Conservation (phyloP, 345 rosid genomes). For the Eucalyptus regnans region DNA sequence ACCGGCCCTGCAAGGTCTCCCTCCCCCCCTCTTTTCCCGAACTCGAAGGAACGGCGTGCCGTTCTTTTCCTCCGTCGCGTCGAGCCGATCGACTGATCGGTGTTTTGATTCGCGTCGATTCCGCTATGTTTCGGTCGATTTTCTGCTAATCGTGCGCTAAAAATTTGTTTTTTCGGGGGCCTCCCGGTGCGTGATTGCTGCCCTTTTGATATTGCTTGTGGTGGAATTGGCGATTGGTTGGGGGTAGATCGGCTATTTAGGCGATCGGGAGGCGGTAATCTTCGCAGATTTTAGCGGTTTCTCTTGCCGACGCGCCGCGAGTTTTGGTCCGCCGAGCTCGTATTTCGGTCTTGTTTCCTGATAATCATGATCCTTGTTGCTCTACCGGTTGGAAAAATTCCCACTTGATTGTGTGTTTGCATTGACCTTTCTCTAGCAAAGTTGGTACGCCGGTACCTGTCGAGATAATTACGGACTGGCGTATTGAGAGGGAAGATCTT, state of each 20-base stretch:
- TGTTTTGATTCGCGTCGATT: background rate
- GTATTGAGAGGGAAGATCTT: background rate
- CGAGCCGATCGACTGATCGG: background rate
- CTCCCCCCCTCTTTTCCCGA: background rate
- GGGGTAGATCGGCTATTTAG: background rate
- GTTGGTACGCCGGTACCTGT: background rate
- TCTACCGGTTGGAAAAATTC: background rate
- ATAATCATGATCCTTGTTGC: background rate
- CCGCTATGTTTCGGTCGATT: background rate
- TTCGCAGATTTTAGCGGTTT: background rate
- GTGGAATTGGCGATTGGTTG: background rate
- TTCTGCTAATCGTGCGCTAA: background rate
- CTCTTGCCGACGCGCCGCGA: background rate
- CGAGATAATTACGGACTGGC: background rate
- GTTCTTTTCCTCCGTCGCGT: background rate
- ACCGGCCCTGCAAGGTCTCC: constrained; percentile 26
- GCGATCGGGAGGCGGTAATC: background rate
- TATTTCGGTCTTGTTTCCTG: background rate
- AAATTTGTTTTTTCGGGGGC: background rate
- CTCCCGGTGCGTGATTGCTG: background rate
- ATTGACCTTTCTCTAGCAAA: background rate
- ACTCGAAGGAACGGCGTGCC: background rate
- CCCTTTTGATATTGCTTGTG: background rate
- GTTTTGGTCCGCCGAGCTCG: background rate
- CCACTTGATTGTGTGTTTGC: background rate